Evolutionary conservation across 805 yeast species (phyloP).

Genomic region (Kazachstania psychrophila): DNA sequence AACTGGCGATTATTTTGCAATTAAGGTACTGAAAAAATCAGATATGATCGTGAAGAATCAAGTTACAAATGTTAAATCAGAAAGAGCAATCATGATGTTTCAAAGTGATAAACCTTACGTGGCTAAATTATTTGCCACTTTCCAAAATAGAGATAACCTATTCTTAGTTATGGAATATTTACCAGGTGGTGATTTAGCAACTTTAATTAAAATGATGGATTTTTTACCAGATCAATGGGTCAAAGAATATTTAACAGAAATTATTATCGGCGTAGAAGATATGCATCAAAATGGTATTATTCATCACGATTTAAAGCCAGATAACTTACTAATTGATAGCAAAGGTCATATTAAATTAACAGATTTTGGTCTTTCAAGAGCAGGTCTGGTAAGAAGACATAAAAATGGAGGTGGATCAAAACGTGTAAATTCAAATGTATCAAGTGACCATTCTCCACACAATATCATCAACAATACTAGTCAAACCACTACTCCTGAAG

Average conservation of each 20-base stretch:
- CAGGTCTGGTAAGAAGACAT: slow-evolving; percentile 83
- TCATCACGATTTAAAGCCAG: slow-evolving; percentile 94
- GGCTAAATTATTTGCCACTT: slow-evolving; percentile 78
- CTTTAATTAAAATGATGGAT: slow-evolving; percentile 73
- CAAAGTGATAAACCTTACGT: slow-evolving; percentile 90
- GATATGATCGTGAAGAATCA: slow-evolving; percentile 98
- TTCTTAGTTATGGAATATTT: slow-evolving; percentile 94
- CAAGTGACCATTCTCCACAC: background rate
- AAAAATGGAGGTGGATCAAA: slow-evolving; percentile 20
- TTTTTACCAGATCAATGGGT: slow-evolving; percentile 83
- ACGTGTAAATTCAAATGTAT: slow-evolving; percentile 2
- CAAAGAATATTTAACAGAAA: slow-evolving; percentile 76
- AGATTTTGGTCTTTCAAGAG: slow-evolving; percentile 87
- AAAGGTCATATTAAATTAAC: slow-evolving; percentile 87
- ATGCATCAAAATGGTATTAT: slow-evolving; percentile 82
- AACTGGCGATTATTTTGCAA: slow-evolving; percentile 93
- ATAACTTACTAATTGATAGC: slow-evolving; percentile 76
- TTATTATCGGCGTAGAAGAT: slow-evolving; percentile 82
- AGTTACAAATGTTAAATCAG: slow-evolving; percentile 87
- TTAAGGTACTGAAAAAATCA: slow-evolving; percentile 80
- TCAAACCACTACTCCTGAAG: slow-evolving; percentile 5
- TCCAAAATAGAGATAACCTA: slow-evolving; percentile 78
- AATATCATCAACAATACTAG: background rate
- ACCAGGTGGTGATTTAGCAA: slow-evolving; percentile 93
- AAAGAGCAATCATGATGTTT: slow-evolving; percentile 95